Percentiles rank a stretch among this genome's conserved stretches.
Conservation (phyloP, 2,329 filamentous ascomycete species). For the Fusarium lateritium region DNA sequence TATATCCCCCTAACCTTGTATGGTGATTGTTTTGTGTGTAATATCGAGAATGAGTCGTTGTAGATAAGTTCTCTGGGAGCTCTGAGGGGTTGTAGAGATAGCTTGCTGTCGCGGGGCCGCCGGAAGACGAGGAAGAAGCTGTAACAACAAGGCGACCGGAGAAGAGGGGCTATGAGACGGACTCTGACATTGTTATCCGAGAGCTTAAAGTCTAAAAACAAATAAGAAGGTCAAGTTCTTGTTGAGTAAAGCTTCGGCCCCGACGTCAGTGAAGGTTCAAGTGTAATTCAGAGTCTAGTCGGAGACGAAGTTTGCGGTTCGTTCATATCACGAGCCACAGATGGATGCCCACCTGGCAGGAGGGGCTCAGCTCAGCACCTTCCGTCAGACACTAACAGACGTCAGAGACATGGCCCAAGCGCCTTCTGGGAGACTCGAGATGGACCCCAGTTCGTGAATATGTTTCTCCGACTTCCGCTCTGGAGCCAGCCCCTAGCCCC, state of each 20-base stretch:
- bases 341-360: conserved; percentile 19
- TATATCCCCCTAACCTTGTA: background rate
- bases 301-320: conserved; percentile 18
- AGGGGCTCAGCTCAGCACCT: conserved; percentile 37
- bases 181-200: conserved; percentile 35
- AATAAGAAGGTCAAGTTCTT: background rate
- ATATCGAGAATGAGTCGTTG: conserved; percentile 3
- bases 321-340: conserved; percentile 40
- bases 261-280: conserved; percentile 9
- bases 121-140: conserved; percentile 36
- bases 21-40: background rate
- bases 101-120: conserved; percentile 29
- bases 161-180: conserved; percentile 30
- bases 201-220: conserved; percentile 1
- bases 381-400: conserved; percentile 29
- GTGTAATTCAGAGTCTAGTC: conserved; percentile 9
- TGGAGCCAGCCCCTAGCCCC: background rate
- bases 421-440: background rate
- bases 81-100: conserved; percentile 13
- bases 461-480: conserved; percentile 38
- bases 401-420: conserved; percentile 46
- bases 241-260: background rate
- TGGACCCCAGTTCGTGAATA: conserved; percentile 16
- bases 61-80: conserved; percentile 2
- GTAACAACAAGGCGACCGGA: conserved; percentile 26